Percentiles rank a stretch among this genome's conserved stretches.
These are phyloP conservation scores for Penicillium rolfsii DNA, from an alignment of 2,329 filamentous ascomycete genomes.

Conservation along the genomic window DNA sequence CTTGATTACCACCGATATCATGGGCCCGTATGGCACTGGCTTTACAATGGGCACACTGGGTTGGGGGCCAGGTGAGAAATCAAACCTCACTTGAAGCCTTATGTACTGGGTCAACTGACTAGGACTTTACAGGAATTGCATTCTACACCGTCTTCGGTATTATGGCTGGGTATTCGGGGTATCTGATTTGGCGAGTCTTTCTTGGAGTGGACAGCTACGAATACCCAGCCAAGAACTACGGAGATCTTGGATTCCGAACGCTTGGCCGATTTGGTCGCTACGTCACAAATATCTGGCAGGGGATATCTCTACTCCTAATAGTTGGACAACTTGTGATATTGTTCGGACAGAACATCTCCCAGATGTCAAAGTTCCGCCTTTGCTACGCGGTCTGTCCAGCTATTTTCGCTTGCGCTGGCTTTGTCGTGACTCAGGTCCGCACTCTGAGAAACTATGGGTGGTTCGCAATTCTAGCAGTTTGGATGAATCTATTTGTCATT, in stretches of 20 bases:
- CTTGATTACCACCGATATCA: constrained; percentile 49
- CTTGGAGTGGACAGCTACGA: constrained; percentile 46
- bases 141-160: constrained; percentile 35
- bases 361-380: constrained; percentile 54
- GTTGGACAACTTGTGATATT: constrained; percentile 58
- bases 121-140: constrained; percentile 18
- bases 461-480: constrained; percentile 60
- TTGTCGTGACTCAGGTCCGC: constrained; percentile 59
- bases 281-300: constrained; percentile 45
- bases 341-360: constrained; percentile 59
- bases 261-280: constrained; percentile 43
- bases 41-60: constrained; percentile 28
- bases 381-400: constrained; percentile 59
- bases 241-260: constrained; percentile 48
- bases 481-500: constrained; percentile 59
- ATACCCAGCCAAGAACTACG: constrained; percentile 47
- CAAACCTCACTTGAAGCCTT: not conserved
- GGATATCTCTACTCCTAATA: constrained; percentile 52
- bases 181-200: constrained; percentile 47
- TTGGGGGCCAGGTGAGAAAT: constrained; percentile 23
- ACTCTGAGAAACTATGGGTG: constrained; percentile 59
- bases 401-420: constrained; percentile 56
- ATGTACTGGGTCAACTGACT: not conserved
- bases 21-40: constrained; percentile 31
- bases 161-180: constrained; percentile 39